phyloP scores from a whole-genome alignment of 148 eudicot species.

The Silene latifolia region DNA sequence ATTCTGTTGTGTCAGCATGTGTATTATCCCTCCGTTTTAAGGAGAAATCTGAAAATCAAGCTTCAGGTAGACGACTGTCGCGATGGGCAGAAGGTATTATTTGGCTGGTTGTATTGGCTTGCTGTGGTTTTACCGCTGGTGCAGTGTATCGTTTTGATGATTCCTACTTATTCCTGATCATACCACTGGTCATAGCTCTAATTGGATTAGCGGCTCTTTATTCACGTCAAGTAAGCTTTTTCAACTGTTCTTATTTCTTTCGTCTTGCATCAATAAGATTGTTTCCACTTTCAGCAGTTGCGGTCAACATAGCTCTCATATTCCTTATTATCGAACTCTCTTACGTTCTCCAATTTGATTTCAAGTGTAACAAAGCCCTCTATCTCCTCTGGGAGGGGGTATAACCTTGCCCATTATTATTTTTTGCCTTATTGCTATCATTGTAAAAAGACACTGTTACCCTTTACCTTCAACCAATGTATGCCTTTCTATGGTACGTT shows the following conservation, averaged over 20 bases:
- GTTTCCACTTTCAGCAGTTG: not conserved
- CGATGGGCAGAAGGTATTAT: slow-evolving; percentile 71
- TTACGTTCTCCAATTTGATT: not conserved
- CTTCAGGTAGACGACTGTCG: slow-evolving; percentile 43
- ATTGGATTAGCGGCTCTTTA: slow-evolving; percentile 51
- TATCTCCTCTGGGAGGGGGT: not conserved
- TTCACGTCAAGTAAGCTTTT: slow-evolving; percentile 67
- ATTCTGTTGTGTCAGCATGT: slow-evolving; percentile 96
- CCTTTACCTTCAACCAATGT: not conserved
- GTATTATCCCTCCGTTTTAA: slow-evolving; percentile 82
- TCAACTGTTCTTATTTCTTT: slow-evolving; percentile 1
- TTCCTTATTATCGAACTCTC: not conserved
- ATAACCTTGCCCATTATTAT: not conserved
- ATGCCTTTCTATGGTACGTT: too few relatives aligned
- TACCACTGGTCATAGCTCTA: slow-evolving; percentile 56
- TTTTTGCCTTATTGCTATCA: not conserved
- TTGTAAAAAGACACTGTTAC: not conserved
- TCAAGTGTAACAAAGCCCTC: not conserved
- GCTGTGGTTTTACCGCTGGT: slow-evolving; percentile 83
- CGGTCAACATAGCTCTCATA: not conserved
- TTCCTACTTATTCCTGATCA: slow-evolving; percentile 48
- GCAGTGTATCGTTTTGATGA: slow-evolving; percentile 58
- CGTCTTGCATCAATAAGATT: not conserved
- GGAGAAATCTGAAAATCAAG: slow-evolving; percentile 45
- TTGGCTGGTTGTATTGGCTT: slow-evolving; percentile 55